Percentiles rank a stretch among this genome's conserved stretches.
phyloP scores from a whole-genome alignment of 148 eudicot genomes.

The Rhododendron henanense region DNA sequence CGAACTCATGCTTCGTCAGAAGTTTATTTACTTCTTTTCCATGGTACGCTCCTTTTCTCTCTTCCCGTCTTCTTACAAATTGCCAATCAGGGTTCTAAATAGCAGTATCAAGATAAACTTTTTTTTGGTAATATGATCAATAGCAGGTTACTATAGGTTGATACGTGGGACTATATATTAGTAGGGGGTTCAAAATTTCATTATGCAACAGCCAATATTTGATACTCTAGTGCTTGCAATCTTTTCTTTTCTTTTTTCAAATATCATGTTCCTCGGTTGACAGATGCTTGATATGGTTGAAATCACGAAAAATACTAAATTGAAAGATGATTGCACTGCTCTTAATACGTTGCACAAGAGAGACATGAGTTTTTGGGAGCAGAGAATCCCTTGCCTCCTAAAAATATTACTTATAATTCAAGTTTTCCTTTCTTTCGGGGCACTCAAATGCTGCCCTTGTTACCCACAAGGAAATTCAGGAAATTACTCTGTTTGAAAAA shows the following conservation, averaged over 20 bases:
- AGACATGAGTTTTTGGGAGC: no score
- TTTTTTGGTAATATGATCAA: background rate
- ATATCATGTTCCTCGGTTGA: background rate
- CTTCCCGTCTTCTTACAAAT: background rate
- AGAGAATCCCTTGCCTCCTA: no score
- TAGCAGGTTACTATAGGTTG: background rate
- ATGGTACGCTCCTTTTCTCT: conserved; percentile 48
- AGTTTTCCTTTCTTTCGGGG: no score
- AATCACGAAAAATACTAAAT: background rate
- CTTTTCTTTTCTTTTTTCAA: background rate
- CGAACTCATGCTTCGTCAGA: conserved; percentile 73
- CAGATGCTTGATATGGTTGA: background rate
- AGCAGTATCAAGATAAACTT: background rate
- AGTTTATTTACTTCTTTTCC: conserved; percentile 80
- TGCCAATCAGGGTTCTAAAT: background rate
- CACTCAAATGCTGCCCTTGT: no score
- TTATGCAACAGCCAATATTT: background rate
- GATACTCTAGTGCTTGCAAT: background rate
- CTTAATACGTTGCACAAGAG: background rate
- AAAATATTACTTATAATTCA: no score
- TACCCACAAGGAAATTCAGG: no score
- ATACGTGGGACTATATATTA: background rate
- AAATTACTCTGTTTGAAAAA: no score
- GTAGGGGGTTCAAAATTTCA: background rate
- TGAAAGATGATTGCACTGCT: background rate